A percentile compares a stretch with the other conserved stretches of the same genome.
phyloP scores from a whole-genome alignment of 2,329 filamentous ascomycete species.

The Paecilomyces sp. region DNA sequence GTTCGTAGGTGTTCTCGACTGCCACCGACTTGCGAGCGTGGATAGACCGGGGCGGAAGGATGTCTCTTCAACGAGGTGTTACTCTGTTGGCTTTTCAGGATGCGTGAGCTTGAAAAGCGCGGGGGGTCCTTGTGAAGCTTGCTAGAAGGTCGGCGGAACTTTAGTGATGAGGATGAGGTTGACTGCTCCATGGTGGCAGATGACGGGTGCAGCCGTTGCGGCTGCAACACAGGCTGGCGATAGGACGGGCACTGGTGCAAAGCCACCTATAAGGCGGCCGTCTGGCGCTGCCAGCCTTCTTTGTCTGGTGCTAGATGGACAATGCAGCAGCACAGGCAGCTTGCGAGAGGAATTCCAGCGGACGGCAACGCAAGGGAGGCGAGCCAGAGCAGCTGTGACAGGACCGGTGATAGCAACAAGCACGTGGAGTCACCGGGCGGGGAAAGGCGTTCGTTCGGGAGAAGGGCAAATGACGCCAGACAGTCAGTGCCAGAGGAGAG shows the following conservation, averaged over 20 bases:
- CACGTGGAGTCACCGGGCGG: neutral
- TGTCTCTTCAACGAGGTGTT: constrained; percentile 38
- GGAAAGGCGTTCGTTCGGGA: neutral
- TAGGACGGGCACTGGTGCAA: neutral
- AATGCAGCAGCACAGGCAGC: neutral
- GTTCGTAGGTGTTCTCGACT: constrained; percentile 38
- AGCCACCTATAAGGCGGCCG: neutral
- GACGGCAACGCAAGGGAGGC: neutral
- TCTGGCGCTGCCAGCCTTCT: neutral
- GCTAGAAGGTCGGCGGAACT: constrained; percentile 33
- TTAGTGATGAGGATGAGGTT: constrained; percentile 30
- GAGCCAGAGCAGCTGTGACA: neutral
- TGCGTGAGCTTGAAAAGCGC: constrained; percentile 29
- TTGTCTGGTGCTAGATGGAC: neutral
- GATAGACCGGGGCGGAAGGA: constrained; percentile 39
- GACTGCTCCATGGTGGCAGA: constrained; percentile 29
- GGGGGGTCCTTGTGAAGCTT: constrained; percentile 40
- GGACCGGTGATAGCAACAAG: neutral
- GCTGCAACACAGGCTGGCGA: neutral
- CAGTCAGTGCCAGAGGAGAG: neutral
- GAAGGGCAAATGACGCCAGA: neutral
- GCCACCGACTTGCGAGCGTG: constrained; percentile 32
- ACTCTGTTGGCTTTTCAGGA: constrained; percentile 37
- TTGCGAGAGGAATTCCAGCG: neutral
- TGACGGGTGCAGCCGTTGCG: constrained; percentile 6